A percentile compares a stretch with the other conserved stretches of the same genome.
Evolutionary conservation across 169 alveolate species (phyloP).

Genomic region (Besnoitia besnoiti): DNA sequence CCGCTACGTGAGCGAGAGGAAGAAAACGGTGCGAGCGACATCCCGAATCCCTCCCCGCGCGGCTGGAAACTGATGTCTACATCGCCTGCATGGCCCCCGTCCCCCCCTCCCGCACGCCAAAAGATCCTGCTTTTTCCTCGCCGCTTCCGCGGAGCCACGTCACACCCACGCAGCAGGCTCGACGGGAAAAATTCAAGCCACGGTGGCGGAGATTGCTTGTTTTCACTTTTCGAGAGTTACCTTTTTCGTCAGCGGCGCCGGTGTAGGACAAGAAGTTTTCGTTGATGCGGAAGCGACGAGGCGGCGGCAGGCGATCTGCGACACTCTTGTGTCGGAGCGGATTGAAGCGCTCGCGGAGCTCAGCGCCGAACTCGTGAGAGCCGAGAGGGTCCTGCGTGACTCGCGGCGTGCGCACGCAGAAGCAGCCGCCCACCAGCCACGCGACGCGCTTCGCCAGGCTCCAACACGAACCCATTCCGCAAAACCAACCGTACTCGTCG

Average conservation of each 20-base stretch:
- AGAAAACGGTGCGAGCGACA: too few species aligned
- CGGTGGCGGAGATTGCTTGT: too few species aligned
- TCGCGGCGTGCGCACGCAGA: not conserved
- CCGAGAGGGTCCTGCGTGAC: not conserved
- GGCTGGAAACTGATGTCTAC: too few species aligned
- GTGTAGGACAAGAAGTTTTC: slow-evolving; percentile 52
- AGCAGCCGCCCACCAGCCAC: slow-evolving; percentile 44
- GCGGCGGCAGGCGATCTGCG: slow-evolving; percentile 51
- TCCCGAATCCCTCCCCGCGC: too few species aligned
- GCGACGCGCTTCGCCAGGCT: not conserved
- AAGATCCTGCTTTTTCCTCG: too few species aligned
- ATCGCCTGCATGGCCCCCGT: too few species aligned
- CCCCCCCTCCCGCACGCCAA: too few species aligned
- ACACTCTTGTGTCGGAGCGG: slow-evolving; percentile 47
- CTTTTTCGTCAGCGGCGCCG: slow-evolving; percentile 41
- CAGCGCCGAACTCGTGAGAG: slow-evolving; percentile 20
- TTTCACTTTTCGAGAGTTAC: too few species aligned
- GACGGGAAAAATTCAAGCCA: too few species aligned
- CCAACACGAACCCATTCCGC: slow-evolving; percentile 19
- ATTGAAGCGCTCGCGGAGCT: slow-evolving; percentile 55
- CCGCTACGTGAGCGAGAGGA: too few species aligned
- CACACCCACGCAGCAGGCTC: too few species aligned
- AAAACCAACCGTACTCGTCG: slow-evolving; percentile 46
- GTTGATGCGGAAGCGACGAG: slow-evolving; percentile 56
- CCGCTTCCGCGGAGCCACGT: too few species aligned